Conservation (phyloP, 306 rosid genomes). For the Inga leiocalycina region DNA sequence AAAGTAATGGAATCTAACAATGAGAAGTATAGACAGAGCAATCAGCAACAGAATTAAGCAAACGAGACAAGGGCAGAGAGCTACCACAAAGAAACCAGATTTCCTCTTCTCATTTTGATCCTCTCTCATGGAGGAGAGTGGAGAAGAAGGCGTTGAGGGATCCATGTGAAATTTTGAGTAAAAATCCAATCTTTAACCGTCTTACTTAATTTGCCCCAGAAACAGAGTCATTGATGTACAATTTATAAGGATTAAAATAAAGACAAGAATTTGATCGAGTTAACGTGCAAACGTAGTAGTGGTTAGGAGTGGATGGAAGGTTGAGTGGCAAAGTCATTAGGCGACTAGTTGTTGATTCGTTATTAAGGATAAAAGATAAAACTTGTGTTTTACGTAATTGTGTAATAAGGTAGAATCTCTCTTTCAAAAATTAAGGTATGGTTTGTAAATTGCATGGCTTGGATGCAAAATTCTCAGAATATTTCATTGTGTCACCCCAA, state of each 20-base stretch:
- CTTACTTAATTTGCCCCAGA: conserved; percentile 13
- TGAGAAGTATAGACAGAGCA: conserved; percentile 53
- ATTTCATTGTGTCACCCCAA: not conserved
- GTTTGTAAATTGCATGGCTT: not conserved
- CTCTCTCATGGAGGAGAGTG: not conserved
- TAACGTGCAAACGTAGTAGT: not conserved
- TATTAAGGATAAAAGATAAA: not conserved
- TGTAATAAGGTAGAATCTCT: not conserved
- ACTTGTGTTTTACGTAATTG: not conserved
- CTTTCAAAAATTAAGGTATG: not conserved
- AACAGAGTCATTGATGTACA: conserved; percentile 57
- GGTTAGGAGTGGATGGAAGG: conserved; percentile 7
- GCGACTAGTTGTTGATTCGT: not conserved
- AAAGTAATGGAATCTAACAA: conserved; percentile 68
- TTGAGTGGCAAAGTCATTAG: not conserved
- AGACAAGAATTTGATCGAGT: not conserved
- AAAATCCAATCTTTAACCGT: conserved; percentile 18
- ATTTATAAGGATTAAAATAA: conserved; percentile 32
- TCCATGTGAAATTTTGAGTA: too few species aligned
- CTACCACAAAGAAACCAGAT: conserved; percentile 58
- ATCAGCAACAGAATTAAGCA: conserved; percentile 70
- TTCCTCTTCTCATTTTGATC: conserved; percentile 40
- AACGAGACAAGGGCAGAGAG: conserved; percentile 80
- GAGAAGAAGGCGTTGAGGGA: too few species aligned
- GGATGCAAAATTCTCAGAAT: not conserved